Base-by-base conservation (phyloP, 345 rosid species). In the Chamaenerion angustifolium region DNA sequence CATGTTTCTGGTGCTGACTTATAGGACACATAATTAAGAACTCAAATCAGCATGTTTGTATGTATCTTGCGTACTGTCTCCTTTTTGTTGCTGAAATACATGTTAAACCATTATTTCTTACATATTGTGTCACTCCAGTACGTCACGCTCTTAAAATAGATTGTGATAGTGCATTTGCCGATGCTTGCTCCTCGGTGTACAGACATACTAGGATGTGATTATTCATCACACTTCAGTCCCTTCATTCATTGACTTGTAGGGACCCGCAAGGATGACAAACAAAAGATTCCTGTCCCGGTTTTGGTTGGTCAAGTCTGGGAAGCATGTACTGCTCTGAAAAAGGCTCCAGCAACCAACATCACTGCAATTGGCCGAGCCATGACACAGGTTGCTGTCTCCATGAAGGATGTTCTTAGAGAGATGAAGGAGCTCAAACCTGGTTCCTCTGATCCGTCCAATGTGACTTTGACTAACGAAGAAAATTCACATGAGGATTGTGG, bases 321-420 rank as follows among this genome's bases (percentile, higher is more conserved):
- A 56, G 78, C 89, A 6, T 92, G 98, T 44, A 61, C 82, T 45
- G 65, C 82, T 62, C 81, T 90, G 43, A 80, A 86, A 76, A 92
- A 86, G 75, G 68, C 75, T 54, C 89, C 96, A 45, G 59, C 82
- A 11, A 69, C 96, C 54, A 83, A 90, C 63, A 73, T 83, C 35
- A 74, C 63, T 8, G 94, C 89, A 3, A 71, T 90, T 49, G 95
- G 96, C 14, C 83, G 96, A 35, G 85, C 76, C 50, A 79, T 92
- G 70, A 78, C 93, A 2, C 81, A 80, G 62, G 80, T 86, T 62
- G 96, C 93, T 5, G 87, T 83, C 55, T 79, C 93, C 7, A 65
- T 86, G 72, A 86, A 84, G 71, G 96, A 92, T 72, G 98, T 83
- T 64, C 77, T 92, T 56, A 81, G 95, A 17, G 96, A 92, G 80